These are phyloP conservation scores for Populus davidiana DNA, from an alignment of 345 rosid species.

Conservation along the genomic window DNA sequence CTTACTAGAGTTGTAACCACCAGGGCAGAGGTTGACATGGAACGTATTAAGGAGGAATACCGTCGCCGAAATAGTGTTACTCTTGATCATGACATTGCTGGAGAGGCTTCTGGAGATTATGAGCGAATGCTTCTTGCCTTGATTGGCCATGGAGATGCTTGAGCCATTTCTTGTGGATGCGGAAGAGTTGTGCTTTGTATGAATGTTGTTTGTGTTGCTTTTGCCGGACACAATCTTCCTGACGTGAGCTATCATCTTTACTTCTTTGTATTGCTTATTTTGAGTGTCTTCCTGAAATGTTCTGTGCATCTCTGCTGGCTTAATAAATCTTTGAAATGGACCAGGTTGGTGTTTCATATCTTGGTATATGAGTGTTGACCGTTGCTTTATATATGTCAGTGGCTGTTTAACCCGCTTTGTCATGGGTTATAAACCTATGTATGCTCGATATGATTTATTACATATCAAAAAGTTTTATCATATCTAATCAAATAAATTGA, in stretches of 20 bases:
- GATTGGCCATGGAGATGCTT: slow-evolving; percentile 60
- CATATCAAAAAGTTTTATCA: too few relatives aligned
- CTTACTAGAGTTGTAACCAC: slow-evolving; percentile 74
- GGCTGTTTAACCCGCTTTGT: too few relatives aligned
- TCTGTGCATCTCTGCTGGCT: neutral
- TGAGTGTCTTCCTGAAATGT: neutral
- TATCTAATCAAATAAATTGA: too few relatives aligned
- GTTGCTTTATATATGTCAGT: neutral
- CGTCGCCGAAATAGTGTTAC: slow-evolving; percentile 68
- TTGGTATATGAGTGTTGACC: neutral
- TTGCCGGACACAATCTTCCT: neutral
- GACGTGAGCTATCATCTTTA: slow-evolving; percentile 7
- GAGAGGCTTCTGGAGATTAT: slow-evolving; percentile 79
- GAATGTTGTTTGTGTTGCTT: slow-evolving; percentile 3
- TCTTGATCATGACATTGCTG: slow-evolving; percentile 64
- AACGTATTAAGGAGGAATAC: slow-evolving; percentile 73
- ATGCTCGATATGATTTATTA: too few relatives aligned
- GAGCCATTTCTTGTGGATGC: slow-evolving; percentile 14
- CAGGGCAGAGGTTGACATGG: slow-evolving; percentile 83
- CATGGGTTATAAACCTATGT: too few relatives aligned
- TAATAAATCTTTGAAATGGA: neutral
- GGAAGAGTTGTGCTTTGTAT: neutral
- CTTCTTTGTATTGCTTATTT: neutral
- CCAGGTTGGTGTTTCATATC: too few relatives aligned
- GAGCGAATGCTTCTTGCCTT: slow-evolving; percentile 71